Conservation (phyloP, 2,329 filamentous ascomycete genomes). For the Arthrinium phaeospermum region DNA sequence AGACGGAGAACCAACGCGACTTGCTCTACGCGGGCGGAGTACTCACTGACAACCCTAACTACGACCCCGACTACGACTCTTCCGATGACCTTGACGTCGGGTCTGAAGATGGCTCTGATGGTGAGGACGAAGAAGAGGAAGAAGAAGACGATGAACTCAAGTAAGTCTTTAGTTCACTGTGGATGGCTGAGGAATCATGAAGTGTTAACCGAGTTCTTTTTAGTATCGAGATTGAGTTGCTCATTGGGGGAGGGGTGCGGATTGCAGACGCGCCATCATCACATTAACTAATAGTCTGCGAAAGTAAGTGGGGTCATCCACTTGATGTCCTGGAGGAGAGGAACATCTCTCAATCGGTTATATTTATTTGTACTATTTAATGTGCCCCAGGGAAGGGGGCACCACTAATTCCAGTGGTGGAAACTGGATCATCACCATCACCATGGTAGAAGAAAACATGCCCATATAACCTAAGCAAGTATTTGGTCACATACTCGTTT, state of each 20-base stretch:
- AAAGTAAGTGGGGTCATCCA: neutral
- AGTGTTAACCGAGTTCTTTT: neutral
- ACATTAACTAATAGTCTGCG: neutral
- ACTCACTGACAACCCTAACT: neutral
- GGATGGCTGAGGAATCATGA: neutral
- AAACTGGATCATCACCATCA: too few relatives aligned
- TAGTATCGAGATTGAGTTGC: neutral
- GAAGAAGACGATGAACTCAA: neutral
- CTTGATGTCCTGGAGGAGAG: neutral
- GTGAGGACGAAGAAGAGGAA: neutral
- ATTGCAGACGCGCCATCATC: neutral
- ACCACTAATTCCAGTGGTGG: too few relatives aligned
- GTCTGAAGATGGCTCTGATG: neutral
- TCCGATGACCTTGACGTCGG: neutral
- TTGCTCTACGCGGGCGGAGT: neutral
- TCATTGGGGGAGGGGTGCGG: neutral
- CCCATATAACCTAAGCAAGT: neutral
- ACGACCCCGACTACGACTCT: conserved; percentile 8
- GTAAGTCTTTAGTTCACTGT: neutral
- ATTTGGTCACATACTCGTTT: neutral
- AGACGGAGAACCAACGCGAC: conserved; percentile 49
- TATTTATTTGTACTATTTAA: too few relatives aligned
- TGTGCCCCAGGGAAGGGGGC: too few relatives aligned
- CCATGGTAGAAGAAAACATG: too few relatives aligned
- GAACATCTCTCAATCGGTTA: too few relatives aligned